Evolutionary conservation across 306 rosid genomes (phyloP), one percentile per base, ranked within the genome.

Genomic region (Lupinus albus): DNA sequence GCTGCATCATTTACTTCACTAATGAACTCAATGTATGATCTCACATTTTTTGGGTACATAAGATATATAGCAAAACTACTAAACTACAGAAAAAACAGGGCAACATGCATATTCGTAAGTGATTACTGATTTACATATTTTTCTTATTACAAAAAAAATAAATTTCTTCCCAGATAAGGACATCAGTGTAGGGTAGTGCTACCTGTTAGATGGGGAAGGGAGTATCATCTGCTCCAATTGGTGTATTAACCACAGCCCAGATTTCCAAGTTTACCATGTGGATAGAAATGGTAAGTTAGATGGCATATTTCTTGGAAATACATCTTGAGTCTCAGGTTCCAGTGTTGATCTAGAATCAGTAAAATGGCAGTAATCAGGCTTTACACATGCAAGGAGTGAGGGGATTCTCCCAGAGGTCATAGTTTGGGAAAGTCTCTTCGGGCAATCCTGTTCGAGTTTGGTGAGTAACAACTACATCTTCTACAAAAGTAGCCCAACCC

Each of bases 321-420:
- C 42, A 25, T 15, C 56, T 50, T 32, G 49, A 71, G 59, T 39
- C 3, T 39, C 3, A 53, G 76, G 72, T 72, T 56, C 70, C 69
- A 33, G 45, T 48, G 61, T 51, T 14, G 54, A 25, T 25, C 30
- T 25, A 49, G 38, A 58, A 68, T 69, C 67, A 32, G 57, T 55
- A 67, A 71, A 71, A 62, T 62, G 72, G 64, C 39, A 50, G 25
- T 63, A 63, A 38, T 86, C 81, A 93, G 67, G 92, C 94, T 84
- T 72, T 90, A 82, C 99, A 93, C 99, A 93, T 93, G 89, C 99
- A 93, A 33, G 99, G 99, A 41, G 97, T 88, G 7, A 93, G 80
- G 14, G 99, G 99, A 79, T 91, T 91, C 84, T 91, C 97, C 97
- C 97, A 91, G 18, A 91, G 83, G 81, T 91, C 97, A 25, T 91